Conservation (phyloP, 495 filamentous ascomycete species). For the Aspergillus sclerotiicarbonarius region DNA sequence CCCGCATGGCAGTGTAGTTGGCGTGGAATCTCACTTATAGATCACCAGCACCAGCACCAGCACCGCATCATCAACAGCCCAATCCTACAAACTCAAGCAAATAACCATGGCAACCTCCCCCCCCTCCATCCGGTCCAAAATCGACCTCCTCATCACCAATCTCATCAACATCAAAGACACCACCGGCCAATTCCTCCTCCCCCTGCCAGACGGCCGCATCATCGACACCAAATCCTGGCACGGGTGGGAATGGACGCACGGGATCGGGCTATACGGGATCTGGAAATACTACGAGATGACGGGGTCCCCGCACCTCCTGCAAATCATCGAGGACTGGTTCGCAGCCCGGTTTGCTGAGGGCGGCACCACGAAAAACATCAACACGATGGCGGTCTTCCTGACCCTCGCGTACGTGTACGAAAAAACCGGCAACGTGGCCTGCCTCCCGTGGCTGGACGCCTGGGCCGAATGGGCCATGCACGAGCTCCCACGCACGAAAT, state of each 20-base stretch:
- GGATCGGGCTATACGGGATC: conserved; percentile 73
- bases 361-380: conserved; percentile 76
- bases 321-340: conserved; percentile 69
- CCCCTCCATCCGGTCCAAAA: conserved; percentile 31
- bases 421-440: conserved; percentile 57
- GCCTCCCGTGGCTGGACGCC: conserved; percentile 66
- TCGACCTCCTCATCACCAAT: conserved; percentile 62
- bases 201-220: conserved; percentile 63
- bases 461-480: conserved; percentile 79
- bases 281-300: conserved; percentile 73
- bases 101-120: conserved; percentile 2
- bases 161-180: conserved; percentile 69
- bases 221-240: conserved; percentile 79
- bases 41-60: no score
- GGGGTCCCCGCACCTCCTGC: conserved; percentile 46
- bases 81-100: background rate
- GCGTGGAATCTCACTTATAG: no score
- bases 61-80: background rate
- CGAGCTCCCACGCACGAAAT: conserved; percentile 63
- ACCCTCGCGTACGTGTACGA: conserved; percentile 72
- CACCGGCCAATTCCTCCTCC: conserved; percentile 66
- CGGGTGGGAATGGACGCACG: conserved; percentile 81
- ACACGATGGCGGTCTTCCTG: conserved; percentile 72
- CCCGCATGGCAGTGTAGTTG: no score
- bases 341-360: conserved; percentile 59